Evolutionary conservation across 1,139 yeast genomes (phyloP), one percentile per base, ranked within the genome.

Genomic region (Cylindricascospora bacillispora): DNA sequence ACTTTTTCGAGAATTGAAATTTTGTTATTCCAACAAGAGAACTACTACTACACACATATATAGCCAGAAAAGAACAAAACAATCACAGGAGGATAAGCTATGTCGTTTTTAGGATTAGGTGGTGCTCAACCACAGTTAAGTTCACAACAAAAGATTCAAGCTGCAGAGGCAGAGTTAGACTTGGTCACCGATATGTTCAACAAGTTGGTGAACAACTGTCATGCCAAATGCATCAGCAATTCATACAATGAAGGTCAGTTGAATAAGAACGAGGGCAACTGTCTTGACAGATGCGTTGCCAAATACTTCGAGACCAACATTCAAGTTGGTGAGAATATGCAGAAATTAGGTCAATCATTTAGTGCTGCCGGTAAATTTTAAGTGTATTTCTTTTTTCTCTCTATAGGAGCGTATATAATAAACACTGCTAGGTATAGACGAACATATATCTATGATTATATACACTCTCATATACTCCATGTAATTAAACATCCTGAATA

Each of bases 171-270:
- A 29, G 97, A 86, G 60, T 70, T 86, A 44, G 97, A 86, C 55
- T 78, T 86, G 77, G 95, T 86, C 45, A 85, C 95, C 18, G 94
- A 92, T 44, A 85, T 86, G 95, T 86, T 86, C 73, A 86, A 86
- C 70, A 74, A 78, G 49, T 55, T 70, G 41, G 75, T 70, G 13
- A 85, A 77, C 45, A 80, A 85, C 48, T 89, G 99, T 59, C 93
- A 89, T 59, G 59, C 65, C 49, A 89, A 89, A 63, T 89, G 99
- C 63, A 80, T 89, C 54, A 54, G 55, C 43, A 62, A 60, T 43
- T 38, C 56, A 14, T 86, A 86, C 63, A 52, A 58, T 35, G 92
- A 82, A 36, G 80, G 89, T 33, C 92, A 79, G 20, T 66, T 89
- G 42, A 70, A 69, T 61, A 83, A 82, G 65, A 75, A 69, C 49